These are phyloP conservation scores for Citrus mangshanensis DNA, from an alignment of 345 rosid genomes.

Conservation along the genomic window DNA sequence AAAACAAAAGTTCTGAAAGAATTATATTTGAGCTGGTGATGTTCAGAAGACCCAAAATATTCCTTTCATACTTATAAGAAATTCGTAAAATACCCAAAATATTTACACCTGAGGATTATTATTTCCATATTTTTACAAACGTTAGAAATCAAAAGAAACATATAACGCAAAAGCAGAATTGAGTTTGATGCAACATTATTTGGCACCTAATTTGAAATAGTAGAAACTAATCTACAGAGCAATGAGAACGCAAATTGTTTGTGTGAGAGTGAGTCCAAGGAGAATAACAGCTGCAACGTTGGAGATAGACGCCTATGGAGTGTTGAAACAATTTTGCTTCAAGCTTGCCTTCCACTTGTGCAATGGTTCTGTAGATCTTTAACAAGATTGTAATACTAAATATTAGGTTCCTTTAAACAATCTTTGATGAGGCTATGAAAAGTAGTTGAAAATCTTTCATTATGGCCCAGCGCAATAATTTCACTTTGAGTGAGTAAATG, in stretches of 20 bases:
- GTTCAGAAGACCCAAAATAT: too few relatives aligned
- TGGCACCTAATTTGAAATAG: too few relatives aligned
- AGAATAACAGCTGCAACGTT: conserved; percentile 10
- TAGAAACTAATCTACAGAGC: neutral
- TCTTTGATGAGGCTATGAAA: conserved; percentile 5
- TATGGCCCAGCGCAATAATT: neutral
- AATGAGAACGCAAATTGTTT: neutral
- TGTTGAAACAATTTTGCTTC: conserved; percentile 15
- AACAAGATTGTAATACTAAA: neutral
- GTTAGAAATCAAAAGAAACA: too few relatives aligned
- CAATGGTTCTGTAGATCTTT: neutral
- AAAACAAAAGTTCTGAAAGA: too few relatives aligned
- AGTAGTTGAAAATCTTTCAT: neutral
- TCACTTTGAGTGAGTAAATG: too few relatives aligned
- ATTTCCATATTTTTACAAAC: too few relatives aligned
- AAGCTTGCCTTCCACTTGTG: conserved; percentile 18
- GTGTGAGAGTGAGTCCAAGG: conserved; percentile 10
- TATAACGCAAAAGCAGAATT: too few relatives aligned
- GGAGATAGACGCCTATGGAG: conserved; percentile 22
- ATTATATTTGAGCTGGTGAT: too few relatives aligned
- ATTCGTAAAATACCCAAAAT: too few relatives aligned
- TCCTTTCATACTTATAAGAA: too few relatives aligned
- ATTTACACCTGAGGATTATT: too few relatives aligned
- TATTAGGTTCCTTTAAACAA: neutral
- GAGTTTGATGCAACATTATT: too few relatives aligned